These are phyloP conservation scores for Thraustochytrium sp. DNA, from an alignment of 352 stramenopile species.

Conservation along the genomic window DNA sequence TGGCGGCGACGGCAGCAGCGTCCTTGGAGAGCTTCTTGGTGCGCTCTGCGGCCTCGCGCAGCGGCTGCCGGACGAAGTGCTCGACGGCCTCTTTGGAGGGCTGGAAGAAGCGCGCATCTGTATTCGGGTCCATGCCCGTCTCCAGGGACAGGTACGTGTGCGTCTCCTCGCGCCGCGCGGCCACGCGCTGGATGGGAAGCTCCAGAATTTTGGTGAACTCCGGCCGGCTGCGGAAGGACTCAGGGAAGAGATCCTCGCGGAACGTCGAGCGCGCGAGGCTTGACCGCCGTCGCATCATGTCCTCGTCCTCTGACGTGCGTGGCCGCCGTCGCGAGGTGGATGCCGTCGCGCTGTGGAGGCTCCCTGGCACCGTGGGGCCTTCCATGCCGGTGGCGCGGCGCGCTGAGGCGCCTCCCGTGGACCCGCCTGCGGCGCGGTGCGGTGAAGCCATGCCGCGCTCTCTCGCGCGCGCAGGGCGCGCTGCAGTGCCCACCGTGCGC, in stretches of 20 bases:
- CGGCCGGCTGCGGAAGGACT: neutral
- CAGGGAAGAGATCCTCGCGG: neutral
- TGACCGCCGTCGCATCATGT: neutral
- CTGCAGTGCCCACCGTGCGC: too few species aligned
- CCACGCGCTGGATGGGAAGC: neutral
- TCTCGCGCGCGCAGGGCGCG: too few species aligned
- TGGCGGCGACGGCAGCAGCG: neutral
- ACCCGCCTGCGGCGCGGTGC: too few species aligned
- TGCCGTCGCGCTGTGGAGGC: too few species aligned
- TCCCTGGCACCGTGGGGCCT: too few species aligned
- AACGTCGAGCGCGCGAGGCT: neutral
- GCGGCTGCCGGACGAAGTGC: neutral
- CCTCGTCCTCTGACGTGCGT: neutral
- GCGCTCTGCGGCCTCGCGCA: neutral
- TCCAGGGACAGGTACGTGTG: constrained; percentile 22
- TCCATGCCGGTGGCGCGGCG: too few species aligned
- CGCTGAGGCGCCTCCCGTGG: too few species aligned
- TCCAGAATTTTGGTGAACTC: neutral
- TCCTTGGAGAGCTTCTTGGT: neutral
- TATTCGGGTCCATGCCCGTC: neutral
- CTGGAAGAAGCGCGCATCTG: neutral
- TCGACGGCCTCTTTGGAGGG: neutral
- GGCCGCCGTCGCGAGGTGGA: neutral
- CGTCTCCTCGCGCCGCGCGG: neutral
- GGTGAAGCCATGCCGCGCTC: too few species aligned